Conservation (phyloP, 495 filamentous ascomycete genomes). For the Trichoderma orchidacearum region DNA sequence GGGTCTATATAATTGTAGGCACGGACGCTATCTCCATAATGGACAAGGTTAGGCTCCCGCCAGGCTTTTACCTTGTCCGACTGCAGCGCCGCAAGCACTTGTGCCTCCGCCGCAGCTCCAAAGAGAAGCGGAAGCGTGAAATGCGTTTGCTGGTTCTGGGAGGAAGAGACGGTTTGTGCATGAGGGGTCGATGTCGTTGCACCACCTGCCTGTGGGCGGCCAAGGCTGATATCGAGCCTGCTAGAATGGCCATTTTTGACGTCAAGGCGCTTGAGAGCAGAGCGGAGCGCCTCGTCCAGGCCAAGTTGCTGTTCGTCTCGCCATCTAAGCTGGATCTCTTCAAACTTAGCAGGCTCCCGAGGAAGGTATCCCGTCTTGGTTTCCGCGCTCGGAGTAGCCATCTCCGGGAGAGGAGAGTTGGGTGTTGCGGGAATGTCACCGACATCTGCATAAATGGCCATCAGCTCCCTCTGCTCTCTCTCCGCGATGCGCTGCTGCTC, state of each 20-base stretch:
- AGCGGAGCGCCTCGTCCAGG: conserved; percentile 1
- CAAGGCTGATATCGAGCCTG: conserved; percentile 1
- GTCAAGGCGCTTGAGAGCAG: conserved; percentile 10
- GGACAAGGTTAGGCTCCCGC: conserved; percentile 13
- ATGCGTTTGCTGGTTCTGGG: background rate
- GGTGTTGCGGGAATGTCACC: conserved; percentile 68
- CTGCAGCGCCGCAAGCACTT: conserved; percentile 9
- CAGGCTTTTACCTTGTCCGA: conserved; percentile 23
- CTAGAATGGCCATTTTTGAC: background rate
- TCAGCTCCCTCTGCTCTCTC: conserved; percentile 65
- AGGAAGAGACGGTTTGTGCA: background rate
- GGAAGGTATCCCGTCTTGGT: conserved; percentile 9
- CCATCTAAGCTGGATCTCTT: conserved; percentile 20
- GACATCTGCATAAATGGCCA: conserved; percentile 63
- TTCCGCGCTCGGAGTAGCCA: conserved; percentile 4
- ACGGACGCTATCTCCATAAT: conserved; percentile 10
- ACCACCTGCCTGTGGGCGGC: background rate
- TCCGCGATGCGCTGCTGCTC: conserved; percentile 56
- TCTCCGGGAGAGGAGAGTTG: conserved; percentile 46
- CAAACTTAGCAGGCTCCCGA: conserved; percentile 6
- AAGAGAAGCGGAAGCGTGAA: background rate
- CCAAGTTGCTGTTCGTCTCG: conserved; percentile 10
- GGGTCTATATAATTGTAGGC: conserved; percentile 17
- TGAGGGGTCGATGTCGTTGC: background rate
- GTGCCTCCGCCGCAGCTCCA: background rate